Evolutionary conservation across 1,284 basidiomycete species (phyloP), one percentile per base, ranked within the genome.

Genomic region (Cutaneotrichosporon sp.): DNA sequence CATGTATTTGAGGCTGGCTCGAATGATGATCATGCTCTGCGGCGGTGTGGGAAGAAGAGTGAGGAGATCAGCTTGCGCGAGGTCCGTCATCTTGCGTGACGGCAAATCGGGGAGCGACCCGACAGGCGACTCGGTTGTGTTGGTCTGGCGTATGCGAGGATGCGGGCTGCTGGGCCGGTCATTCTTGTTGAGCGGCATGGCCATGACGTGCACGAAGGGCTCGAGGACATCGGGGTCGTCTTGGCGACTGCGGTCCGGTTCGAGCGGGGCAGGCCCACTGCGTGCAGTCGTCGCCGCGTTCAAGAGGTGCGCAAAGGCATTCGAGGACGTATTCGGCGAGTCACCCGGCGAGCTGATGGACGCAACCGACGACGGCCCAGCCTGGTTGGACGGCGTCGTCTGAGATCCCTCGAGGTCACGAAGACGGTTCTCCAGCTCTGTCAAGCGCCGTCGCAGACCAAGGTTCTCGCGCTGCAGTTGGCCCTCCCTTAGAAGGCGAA

Each of bases 401-500:
- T 31, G 35, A 8, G 44, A 17, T 17, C 26, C 38, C 33, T 59
- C 57, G 10, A 55, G 46, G 22, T 59, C 54, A 22, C 58, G 54
- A 20, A 60, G 24, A 7, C 48, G 43, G 19, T 29, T 47, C 50
- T 60, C 59, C 10, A 60, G 39, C 26, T 60, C 59, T n/a, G 46
- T 41, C 1, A 60, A 49, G 11, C 52, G 50, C 9, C 55, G 49
- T 6, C 59, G 46, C 11, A 60, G 49, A 17, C 46, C 47, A 14
- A 57, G 49, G 27, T 60, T 60, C 55, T 60, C 59, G 27, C 59
- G 54, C 49, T 60, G 59, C 42, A 60, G 47, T 50, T 60, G 59
- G 11, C 54, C 59, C 38, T 60, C 54, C 16, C 59, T 54, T 3
- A 60, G 35, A 8, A 56, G 54, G 2, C 55, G 46, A 27, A 60